Percentiles rank a stretch among this genome's conserved stretches.
These are phyloP conservation scores for Tanozyma kutaoensis DNA, from an alignment of 805 yeast genomes.

Conservation along the genomic window DNA sequence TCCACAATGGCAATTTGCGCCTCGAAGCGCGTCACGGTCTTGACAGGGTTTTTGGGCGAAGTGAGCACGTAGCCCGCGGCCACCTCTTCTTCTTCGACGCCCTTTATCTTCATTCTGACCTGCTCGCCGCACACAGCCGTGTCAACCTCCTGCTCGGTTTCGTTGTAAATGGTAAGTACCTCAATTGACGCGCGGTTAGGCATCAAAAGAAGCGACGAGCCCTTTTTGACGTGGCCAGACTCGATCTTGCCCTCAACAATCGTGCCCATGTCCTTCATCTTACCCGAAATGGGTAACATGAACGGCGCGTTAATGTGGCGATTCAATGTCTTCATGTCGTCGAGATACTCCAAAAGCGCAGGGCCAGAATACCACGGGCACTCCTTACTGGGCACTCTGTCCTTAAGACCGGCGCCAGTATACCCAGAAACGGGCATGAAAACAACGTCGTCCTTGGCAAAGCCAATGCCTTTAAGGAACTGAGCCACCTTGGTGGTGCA, in stretches of 20 bases:
- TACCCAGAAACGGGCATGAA: constrained; percentile 98
- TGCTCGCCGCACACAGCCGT: constrained; percentile 94
- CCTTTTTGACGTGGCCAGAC: constrained; percentile 84
- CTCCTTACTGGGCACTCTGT: constrained; percentile 51
- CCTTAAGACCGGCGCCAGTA: constrained; percentile 95
- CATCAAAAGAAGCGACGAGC: constrained; percentile 68
- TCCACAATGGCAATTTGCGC: constrained; percentile 97
- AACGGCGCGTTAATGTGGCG: constrained; percentile 91
- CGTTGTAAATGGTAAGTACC: constrained; percentile 79
- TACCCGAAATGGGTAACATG: constrained; percentile 91
- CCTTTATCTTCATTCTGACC: constrained; percentile 84
- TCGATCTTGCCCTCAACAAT: constrained; percentile 97
- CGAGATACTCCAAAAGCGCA: constrained; percentile 79
- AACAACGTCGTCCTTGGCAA: constrained; percentile 70
- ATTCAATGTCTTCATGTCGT: constrained; percentile 63
- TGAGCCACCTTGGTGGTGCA: constrained; percentile 71
- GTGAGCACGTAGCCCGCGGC: constrained; percentile 86
- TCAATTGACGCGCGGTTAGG: constrained; percentile 82
- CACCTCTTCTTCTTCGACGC: constrained; percentile 95
- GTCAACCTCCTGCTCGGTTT: constrained; percentile 89
- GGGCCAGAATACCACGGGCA: constrained; percentile 97
- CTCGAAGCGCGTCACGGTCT: constrained; percentile 80
- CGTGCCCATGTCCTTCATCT: constrained; percentile 95
- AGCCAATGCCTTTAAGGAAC: constrained; percentile 84
- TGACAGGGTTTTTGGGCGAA: constrained; percentile 76